Evolutionary conservation across 768 basidiomycete genomes (phyloP).

Genomic region (Leccinum uliginosum): DNA sequence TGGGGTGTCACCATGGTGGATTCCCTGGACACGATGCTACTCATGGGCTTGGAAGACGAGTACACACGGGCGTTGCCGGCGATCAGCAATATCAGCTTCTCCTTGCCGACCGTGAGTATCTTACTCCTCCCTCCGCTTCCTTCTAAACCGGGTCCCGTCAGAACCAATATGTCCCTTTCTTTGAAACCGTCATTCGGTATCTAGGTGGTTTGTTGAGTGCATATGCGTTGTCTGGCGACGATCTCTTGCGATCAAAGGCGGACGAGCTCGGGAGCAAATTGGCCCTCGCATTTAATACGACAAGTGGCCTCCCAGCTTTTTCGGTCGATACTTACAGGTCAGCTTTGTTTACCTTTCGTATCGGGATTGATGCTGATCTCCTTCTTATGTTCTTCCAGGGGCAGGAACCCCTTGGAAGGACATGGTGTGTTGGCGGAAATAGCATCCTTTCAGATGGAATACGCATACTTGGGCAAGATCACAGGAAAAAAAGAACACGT

Average conservation of each 20-base stretch:
- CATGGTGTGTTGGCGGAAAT: slow-evolving; percentile 67
- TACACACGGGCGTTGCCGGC: slow-evolving; percentile 58
- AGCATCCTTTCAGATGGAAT: slow-evolving; percentile 76
- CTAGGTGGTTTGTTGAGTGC: slow-evolving; percentile 84
- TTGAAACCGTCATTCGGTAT: slow-evolving; percentile 85
- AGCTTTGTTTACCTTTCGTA: slow-evolving; percentile 7
- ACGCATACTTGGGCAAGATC: slow-evolving; percentile 75
- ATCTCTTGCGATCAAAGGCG: slow-evolving; percentile 61
- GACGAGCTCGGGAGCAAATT: slow-evolving; percentile 70
- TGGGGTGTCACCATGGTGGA: slow-evolving; percentile 79
- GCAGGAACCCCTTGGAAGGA: background rate
- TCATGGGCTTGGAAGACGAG: slow-evolving; percentile 74
- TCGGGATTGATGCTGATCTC: background rate
- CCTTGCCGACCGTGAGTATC: slow-evolving; percentile 37
- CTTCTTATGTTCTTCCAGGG: background rate
- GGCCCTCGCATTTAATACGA: slow-evolving; percentile 66
- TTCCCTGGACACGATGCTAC: slow-evolving; percentile 77
- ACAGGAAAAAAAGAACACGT: slow-evolving; percentile 67
- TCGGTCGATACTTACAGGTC: slow-evolving; percentile 64
- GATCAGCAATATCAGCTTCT: slow-evolving; percentile 47
- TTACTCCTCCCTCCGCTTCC: background rate
- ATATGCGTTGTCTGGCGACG: slow-evolving; percentile 67
- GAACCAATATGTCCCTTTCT: slow-evolving; percentile 48
- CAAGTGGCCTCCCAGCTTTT: slow-evolving; percentile 66
- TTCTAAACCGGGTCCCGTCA: slow-evolving; percentile 2